Percentiles rank a stretch among this genome's conserved stretches.
These are phyloP conservation scores for Hippophae gyantsensis DNA, from an alignment of 306 rosid species.

Conservation along the genomic window DNA sequence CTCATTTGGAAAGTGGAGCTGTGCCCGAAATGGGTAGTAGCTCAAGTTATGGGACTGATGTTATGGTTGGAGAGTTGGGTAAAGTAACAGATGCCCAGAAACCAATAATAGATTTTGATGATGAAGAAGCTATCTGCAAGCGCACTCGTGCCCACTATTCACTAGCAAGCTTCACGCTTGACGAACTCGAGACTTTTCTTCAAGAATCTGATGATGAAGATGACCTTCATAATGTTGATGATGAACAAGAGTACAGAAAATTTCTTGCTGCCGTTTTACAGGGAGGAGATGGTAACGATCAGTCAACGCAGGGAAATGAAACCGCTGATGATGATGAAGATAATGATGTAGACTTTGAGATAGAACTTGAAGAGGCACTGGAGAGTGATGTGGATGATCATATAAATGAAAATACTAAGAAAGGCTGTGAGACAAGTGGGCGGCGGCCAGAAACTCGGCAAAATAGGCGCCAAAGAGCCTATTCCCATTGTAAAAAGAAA, in stretches of 20 bases:
- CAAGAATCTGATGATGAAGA: slow-evolving; percentile 97
- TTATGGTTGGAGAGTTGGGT: slow-evolving; percentile 28
- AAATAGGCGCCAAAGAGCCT: slow-evolving; percentile 44
- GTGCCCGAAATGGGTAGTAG: slow-evolving; percentile 30
- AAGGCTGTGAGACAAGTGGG: slow-evolving; percentile 48
- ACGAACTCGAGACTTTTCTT: slow-evolving; percentile 90
- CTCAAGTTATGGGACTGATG: slow-evolving; percentile 21
- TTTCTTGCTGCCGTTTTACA: slow-evolving; percentile 80
- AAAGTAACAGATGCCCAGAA: slow-evolving; percentile 20
- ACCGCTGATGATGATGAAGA: slow-evolving; percentile 80
- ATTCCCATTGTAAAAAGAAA: slow-evolving; percentile 41
- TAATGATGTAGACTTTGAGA: slow-evolving; percentile 91
- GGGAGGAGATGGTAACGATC: slow-evolving; percentile 49
- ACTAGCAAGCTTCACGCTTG: slow-evolving; percentile 75
- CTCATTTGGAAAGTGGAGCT: slow-evolving; percentile 28
- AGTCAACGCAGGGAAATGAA: slow-evolving; percentile 49
- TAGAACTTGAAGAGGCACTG: slow-evolving; percentile 87
- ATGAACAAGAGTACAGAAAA: slow-evolving; percentile 82
- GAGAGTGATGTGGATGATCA: slow-evolving; percentile 72
- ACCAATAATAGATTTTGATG: slow-evolving; percentile 38
- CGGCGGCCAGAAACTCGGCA: slow-evolving; percentile 84
- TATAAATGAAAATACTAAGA: slow-evolving; percentile 22
- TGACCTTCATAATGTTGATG: slow-evolving; percentile 78
- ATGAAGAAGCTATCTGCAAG: slow-evolving; percentile 74
- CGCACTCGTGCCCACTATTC: slow-evolving; percentile 96